Base-by-base conservation (phyloP, 805 yeast species). In the Saccharomyces mikatae region DNA sequence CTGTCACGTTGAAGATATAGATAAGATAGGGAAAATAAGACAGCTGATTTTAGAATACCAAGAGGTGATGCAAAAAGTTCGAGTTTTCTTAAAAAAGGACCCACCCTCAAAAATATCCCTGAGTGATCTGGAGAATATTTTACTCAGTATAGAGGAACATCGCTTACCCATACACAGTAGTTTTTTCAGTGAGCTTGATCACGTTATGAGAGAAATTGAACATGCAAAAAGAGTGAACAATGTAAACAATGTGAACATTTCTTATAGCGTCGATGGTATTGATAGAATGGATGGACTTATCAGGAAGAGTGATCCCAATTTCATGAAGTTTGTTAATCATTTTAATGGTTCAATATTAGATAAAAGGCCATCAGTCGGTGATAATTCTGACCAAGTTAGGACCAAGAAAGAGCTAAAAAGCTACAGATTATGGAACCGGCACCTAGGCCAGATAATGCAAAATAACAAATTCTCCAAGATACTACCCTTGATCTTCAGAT, bases 341-440 rank as follows among this genome's bases (percentile, higher is more conserved):
- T 66, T 69, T 51, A 55, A 61, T 47, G 75, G 74, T n/a, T 68
- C 65, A 3, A 50, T 51, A 0, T 30, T 54, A 5, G 75, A 72
- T 55, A 56, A 58, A 3, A 65, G 80, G 50, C 68, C 75, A 4
- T 48, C 44, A 8, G 63, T 67, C 46, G 52, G 58, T 3, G 71
- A 68, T 8, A 72, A 65, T 6, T 62, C 60, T 30, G 62, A 61
- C 56, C 30, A 62, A 60, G 52, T 57, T 58, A 44, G 56, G 9
- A 47, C 57, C 28, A 48, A 29, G 26, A 51, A 58, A 17, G 52
- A 49, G 48, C 51, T 54, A 29, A 57, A 57, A 55, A 47, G 32
- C 26, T 53, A 59, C 24, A 60, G 59, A 48, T 13, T 28, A 1
- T 60, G 63, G 65, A 13, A 46, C 13, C 10, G 8, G 4, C 56